A percentile compares a stretch with the other conserved stretches of the same genome.
These are phyloP conservation scores for Candida michaelii DNA, from an alignment of 805 yeast genomes.

Conservation along the genomic window DNA sequence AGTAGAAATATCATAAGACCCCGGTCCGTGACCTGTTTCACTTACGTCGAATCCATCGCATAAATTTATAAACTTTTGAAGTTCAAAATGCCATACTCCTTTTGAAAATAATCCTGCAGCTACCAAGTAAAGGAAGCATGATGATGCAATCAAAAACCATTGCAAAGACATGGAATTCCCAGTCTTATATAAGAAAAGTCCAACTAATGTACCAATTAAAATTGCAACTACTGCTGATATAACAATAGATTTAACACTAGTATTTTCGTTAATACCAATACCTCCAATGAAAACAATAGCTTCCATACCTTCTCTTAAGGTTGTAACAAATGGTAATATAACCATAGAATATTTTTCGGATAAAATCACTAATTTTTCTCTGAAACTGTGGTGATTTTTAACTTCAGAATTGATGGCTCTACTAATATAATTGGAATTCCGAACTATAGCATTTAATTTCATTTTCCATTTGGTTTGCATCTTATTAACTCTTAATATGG, in stretches of 20 bases:
- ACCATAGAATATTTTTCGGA: conserved; percentile 29
- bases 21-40: conserved; percentile 91
- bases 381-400: not conserved
- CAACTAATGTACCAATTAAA: conserved; percentile 59
- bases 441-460: conserved; percentile 33
- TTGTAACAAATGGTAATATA: conserved; percentile 79
- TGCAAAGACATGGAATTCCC: conserved; percentile 78
- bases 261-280: conserved; percentile 46
- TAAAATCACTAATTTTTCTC: conserved; percentile 9
- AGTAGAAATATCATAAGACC: conserved; percentile 76
- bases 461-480: conserved; percentile 46
- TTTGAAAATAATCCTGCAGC: conserved; percentile 85
- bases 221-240: conserved; percentile 57
- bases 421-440: conserved; percentile 22
- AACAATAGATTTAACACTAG: conserved; percentile 52
- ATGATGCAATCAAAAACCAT: conserved; percentile 68
- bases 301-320: conserved; percentile 86
- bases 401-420: conserved; percentile 14
- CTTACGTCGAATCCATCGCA: conserved; percentile 84
- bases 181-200: conserved; percentile 67
- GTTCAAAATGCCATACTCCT: conserved; percentile 88
- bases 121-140: conserved; percentile 78
- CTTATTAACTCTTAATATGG: conserved; percentile 42
- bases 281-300: conserved; percentile 93
- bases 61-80: conserved; percentile 67